Conservation (phyloP, 495 filamentous ascomycete species). For the Ramalina intermedia region DNA sequence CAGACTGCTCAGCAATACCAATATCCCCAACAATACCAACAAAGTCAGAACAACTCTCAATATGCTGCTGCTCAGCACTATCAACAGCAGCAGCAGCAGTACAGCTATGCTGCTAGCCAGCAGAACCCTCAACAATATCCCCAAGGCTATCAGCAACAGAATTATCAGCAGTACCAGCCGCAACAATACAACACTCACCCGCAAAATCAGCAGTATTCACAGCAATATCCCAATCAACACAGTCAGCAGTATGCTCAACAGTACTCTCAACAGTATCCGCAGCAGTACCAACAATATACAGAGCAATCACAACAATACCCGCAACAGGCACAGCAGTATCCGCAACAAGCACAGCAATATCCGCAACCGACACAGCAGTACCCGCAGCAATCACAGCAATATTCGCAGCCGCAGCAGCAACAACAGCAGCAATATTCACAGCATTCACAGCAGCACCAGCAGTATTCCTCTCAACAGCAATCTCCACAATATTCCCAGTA, state of each 20-base stretch:
- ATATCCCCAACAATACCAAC: conserved; percentile 5
- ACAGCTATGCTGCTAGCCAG: conserved; percentile 5
- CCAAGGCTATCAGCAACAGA: neutral
- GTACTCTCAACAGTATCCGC: conserved; percentile 15
- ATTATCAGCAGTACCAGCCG: conserved; percentile 8
- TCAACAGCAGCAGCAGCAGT: conserved; percentile 6
- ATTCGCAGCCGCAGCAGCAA: conserved; percentile 10
- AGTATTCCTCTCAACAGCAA: conserved; percentile 3
- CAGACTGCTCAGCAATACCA: conserved; percentile 11
- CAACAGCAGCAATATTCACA: conserved; percentile 67
- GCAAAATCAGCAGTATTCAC: conserved; percentile 4
- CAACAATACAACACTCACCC: conserved; percentile 9
- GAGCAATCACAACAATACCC: conserved; percentile 3
- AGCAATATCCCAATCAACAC: conserved; percentile 6
- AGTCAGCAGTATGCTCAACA: conserved; percentile 12
- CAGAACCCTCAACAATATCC: conserved; percentile 2
- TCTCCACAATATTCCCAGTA: neutral
- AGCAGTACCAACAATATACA: conserved; percentile 62
- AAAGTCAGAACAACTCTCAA: neutral
- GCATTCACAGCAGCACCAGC: conserved; percentile 17
- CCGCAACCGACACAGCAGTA: conserved; percentile 9
- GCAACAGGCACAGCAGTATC: conserved; percentile 2
- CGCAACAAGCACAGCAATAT: neutral
- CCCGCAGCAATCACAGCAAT: conserved; percentile 10
- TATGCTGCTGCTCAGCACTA: conserved; percentile 2